Base-by-base conservation (phyloP, 2,329 filamentous ascomycete species). In the Escovopsis weberi region DNA sequence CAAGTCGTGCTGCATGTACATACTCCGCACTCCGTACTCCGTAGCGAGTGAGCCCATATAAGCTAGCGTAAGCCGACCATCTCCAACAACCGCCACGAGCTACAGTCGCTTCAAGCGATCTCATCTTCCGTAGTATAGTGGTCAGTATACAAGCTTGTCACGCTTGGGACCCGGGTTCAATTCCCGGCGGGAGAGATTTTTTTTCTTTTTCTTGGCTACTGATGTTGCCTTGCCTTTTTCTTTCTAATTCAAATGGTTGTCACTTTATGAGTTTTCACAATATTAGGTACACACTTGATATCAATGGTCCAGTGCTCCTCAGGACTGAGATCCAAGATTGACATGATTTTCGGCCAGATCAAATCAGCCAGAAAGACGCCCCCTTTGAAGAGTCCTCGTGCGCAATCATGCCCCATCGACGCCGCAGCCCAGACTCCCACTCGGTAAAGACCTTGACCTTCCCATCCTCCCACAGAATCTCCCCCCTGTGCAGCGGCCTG, bases 401-500 rank as follows among this genome's bases (percentile, higher is more conserved):
- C 35, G 35, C 12, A 5, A 37, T 18, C 15, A 18, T 33, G 26
- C 39, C 19, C 60, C 60, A 64, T 26, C 45, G 54, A 46, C 53
- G 47, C 45, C 56, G 51, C 35, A 66, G 38, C 18, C 41, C 49
- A 34, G 51, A 49, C 48, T 62, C 62, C 63, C 63, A 66, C 37
- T 61, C 57, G 0, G 44, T 50, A 42, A 65, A 59, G 9, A 51
- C 50, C 41, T 51, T 51, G 8, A 64, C 55, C 26, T 53, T 43
- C 0, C 57, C 61, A 39, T 57, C 52, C 1, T 37, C 45, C 2
- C 61, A 47, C n/a, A 65, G 41, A 28, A 66, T 62, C 52, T 66
- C 60, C 2, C 63, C 63, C 11, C 56, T 56, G 11, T 62, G 59
- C 19, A 66, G 40, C 2, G 55, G 48, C 34, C 45, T 54, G n/a